These are phyloP conservation scores for Pichia sp. DNA, from an alignment of 1,139 yeast genomes.

Conservation along the genomic window DNA sequence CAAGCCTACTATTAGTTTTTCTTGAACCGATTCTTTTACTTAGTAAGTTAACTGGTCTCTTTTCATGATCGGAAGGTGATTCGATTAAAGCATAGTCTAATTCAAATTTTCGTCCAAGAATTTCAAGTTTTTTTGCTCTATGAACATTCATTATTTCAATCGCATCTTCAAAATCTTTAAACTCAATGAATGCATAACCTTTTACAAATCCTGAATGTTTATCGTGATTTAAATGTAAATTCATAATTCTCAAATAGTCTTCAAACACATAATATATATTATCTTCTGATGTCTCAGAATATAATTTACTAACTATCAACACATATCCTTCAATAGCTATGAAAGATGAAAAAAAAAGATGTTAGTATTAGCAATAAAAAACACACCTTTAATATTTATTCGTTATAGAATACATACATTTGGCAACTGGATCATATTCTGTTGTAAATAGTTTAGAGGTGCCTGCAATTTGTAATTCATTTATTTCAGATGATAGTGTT, in stretches of 20 bases:
- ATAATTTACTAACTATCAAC: slow-evolving; percentile 35
- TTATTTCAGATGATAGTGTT: background rate
- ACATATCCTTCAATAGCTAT: slow-evolving; percentile 40
- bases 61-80: background rate
- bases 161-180: slow-evolving; percentile 31
- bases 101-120: slow-evolving; percentile 30
- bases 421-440: slow-evolving; percentile 8
- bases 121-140: slow-evolving; percentile 26
- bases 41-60: background rate
- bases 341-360: background rate
- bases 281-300: slow-evolving; percentile 42
- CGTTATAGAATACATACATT: slow-evolving; percentile 9
- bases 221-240: slow-evolving; percentile 37
- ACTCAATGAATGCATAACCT: slow-evolving; percentile 39
- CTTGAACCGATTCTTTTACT: background rate
- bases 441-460: slow-evolving; percentile 7
- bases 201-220: slow-evolving; percentile 39
- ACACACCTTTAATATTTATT: background rate
- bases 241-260: slow-evolving; percentile 36
- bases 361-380: slow-evolving; percentile 7
- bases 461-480: slow-evolving; percentile 1
- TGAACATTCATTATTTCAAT: slow-evolving; percentile 27
- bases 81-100: slow-evolving; percentile 37
- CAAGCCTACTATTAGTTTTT: background rate
- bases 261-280: slow-evolving; percentile 36